These are phyloP conservation scores for Cicer arietinum DNA, from an alignment of 306 rosid species.

Conservation along the genomic window DNA sequence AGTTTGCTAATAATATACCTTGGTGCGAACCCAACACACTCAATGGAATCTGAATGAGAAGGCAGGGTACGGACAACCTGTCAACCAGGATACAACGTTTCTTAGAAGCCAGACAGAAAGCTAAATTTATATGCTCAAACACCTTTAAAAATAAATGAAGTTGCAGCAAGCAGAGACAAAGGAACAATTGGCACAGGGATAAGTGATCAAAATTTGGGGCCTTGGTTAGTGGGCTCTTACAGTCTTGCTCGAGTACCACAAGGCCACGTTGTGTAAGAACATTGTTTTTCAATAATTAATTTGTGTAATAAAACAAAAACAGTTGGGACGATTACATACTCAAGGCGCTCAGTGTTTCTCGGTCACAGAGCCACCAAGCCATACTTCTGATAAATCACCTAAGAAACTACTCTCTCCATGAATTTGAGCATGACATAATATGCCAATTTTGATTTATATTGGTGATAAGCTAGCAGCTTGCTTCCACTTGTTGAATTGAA, in stretches of 20 bases:
- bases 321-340: background rate
- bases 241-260: background rate
- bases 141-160: background rate
- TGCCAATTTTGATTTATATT: slow-evolving; percentile 33
- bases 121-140: slow-evolving; percentile 20
- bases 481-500: slow-evolving; percentile 21
- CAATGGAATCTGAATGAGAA: slow-evolving; percentile 78
- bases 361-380: slow-evolving; percentile 3
- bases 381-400: slow-evolving; percentile 16
- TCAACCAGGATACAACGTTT: slow-evolving; percentile 34
- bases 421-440: slow-evolving; percentile 22
- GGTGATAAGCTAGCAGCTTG: background rate
- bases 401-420: background rate
- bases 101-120: slow-evolving; percentile 39
- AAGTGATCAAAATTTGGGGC: slow-evolving; percentile 1
- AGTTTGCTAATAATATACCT: slow-evolving; percentile 56
- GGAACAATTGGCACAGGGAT: slow-evolving; percentile 19
- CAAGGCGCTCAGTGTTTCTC: slow-evolving; percentile 12
- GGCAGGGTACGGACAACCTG: slow-evolving; percentile 77
- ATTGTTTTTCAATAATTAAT: background rate
- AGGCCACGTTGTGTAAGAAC: slow-evolving; percentile 6
- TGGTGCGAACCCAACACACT: slow-evolving; percentile 73
- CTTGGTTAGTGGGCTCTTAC: background rate
- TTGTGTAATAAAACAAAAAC: slow-evolving; percentile 1
- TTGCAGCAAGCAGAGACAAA: slow-evolving; percentile 37